Evolutionary conservation across 2,329 filamentous ascomycete genomes (phyloP), one percentile per base, ranked within the genome.

Genomic region (Hyphodiscus sp.): DNA sequence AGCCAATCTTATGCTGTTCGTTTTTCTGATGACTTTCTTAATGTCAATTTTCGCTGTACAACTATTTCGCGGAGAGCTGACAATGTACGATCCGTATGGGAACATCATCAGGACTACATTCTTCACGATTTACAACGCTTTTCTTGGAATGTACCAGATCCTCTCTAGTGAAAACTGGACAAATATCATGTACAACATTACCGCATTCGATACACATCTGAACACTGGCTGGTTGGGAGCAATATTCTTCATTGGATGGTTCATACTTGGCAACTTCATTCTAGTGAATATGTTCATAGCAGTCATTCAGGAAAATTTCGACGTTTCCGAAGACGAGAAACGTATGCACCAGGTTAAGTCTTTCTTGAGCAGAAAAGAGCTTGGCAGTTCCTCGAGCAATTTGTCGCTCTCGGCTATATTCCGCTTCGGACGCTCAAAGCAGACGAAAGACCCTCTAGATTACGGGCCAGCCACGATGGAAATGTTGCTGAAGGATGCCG

Each of bases 271-370:
- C 6, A 96, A 95, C 70, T 92, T 97, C 68, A 95, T 99, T 72
- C 81, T 97, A 57, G 74, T 99, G 74, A 99, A 97, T 68, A 99
- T 99, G 94, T 99, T 99, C 76, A 97, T 99, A 88, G 94, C 94
- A 77, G 94, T 99, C 73, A 99, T 99, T 61, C 94, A 99, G 70
- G 94, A 99, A 68, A 99, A 96, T 66, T 99, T 99, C 68, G 94
- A 99, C 71, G 91, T 99, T 23, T 95, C 91, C 2, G 94, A 99
- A 69, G 95, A 99, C 67, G 91, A 97, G 69, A 99, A 99, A 72
- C 90, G 95, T 19, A 73, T 97, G 57, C 90, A 97, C 68, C 95
- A 99, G 71, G 91, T 99, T 56, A 92, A 91, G 65, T 89, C 92
- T 1, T 99, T 97, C 64, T 75, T 99, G 45, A 89, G 95, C 66